Conservation (phyloP, 1,139 yeast species). For the Starmera stellimalicola region DNA sequence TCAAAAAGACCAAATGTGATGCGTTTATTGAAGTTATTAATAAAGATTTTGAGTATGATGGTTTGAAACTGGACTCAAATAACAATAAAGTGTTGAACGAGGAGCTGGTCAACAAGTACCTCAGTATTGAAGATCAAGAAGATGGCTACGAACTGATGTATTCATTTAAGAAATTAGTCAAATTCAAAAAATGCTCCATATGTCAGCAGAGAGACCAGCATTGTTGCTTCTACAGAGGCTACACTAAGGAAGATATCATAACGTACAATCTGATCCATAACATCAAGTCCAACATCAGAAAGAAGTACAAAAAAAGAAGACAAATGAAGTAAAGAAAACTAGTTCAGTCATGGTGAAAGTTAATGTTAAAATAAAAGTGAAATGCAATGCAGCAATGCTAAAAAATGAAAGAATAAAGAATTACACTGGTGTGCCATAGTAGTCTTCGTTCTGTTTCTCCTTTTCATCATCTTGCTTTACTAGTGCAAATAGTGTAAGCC, state of each 20-base stretch:
- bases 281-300: conserved; percentile 2
- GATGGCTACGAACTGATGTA: conserved; percentile 9
- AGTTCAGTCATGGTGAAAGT: too few species aligned
- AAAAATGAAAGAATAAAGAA: too few species aligned
- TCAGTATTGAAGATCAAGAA: conserved; percentile 5
- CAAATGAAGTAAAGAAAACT: neutral
- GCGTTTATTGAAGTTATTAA: conserved; percentile 40
- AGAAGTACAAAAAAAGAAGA: conserved; percentile 1
- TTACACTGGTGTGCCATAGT: too few species aligned
- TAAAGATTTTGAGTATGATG: conserved; percentile 4
- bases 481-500: conserved; percentile 19
- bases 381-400: too few species aligned
- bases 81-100: conserved; percentile 1
- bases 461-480: conserved; percentile 13
- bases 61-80: neutral
- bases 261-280: conserved; percentile 2
- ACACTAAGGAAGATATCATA: conserved; percentile 13
- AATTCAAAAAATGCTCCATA: conserved; percentile 15
- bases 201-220: conserved; percentile 7
- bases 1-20: conserved; percentile 68
- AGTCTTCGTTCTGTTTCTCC: too few species aligned
- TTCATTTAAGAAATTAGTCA: conserved; percentile 12
- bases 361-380: too few species aligned
- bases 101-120: neutral
- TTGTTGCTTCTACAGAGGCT: conserved; percentile 11